These are phyloP conservation scores for Pelargonium fulgidum DNA, from an alignment of 441 rosid genomes.

Conservation along the genomic window DNA sequence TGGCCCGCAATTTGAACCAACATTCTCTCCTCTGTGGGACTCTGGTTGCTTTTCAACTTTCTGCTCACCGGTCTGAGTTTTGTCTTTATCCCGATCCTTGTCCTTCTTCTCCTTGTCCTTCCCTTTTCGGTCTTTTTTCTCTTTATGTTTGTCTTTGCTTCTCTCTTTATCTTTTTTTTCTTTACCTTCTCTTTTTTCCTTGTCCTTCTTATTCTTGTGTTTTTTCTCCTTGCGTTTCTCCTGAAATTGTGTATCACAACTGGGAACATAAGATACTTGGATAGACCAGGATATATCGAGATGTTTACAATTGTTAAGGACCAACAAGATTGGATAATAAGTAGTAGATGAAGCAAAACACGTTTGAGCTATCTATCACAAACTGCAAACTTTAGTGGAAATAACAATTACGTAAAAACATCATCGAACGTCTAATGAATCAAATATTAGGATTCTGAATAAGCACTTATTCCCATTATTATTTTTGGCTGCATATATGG, in stretches of 20 bases:
- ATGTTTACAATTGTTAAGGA: not conserved
- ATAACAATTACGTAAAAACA: too few species aligned
- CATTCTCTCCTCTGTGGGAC: conserved; percentile 28
- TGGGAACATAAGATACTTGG: not conserved
- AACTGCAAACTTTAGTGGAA: too few species aligned
- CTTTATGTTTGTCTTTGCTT: conserved; percentile 42
- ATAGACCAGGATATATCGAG: not conserved
- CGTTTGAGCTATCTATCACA: not conserved
- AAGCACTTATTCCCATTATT: too few species aligned
- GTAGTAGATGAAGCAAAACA: not conserved
- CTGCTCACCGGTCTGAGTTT: conserved; percentile 23
- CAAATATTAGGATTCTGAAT: too few species aligned
- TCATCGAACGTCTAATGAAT: too few species aligned
- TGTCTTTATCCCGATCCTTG: conserved; percentile 26
- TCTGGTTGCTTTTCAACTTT: conserved; percentile 25
- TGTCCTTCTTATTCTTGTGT: conserved; percentile 46
- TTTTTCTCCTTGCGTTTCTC: conserved; percentile 57
- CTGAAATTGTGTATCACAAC: conserved; percentile 24
- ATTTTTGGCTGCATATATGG: too few species aligned
- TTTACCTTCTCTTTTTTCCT: conserved; percentile 43
- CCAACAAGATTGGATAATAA: not conserved
- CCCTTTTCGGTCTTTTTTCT: conserved; percentile 48
- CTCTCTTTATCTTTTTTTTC: conserved; percentile 49
- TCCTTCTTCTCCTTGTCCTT: conserved; percentile 37
- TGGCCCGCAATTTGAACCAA: conserved; percentile 25